Conservation (phyloP, 805 yeast species). For the Scheffersomyces coipomensis region DNA sequence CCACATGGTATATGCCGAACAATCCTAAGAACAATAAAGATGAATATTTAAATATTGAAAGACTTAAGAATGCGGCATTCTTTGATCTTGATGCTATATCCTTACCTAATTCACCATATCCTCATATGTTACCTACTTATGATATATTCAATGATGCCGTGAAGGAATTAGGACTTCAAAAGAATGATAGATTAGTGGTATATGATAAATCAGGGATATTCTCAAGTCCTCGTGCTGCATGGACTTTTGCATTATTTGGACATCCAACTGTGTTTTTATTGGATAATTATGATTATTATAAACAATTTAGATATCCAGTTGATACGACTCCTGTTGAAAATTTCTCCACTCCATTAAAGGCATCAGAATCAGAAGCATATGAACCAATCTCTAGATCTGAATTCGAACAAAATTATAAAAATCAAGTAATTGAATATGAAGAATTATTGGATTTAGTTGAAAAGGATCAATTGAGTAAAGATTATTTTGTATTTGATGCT, state of each 20-base stretch:
- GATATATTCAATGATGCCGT: conserved; percentile 54
- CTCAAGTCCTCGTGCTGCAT: conserved; percentile 87
- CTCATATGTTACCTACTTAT: conserved; percentile 85
- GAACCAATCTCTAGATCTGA: conserved; percentile 20
- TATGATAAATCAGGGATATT: conserved; percentile 86
- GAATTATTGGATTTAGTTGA: conserved; percentile 61
- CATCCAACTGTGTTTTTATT: conserved; percentile 68
- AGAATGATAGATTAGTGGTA: conserved; percentile 63
- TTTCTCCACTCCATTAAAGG: conserved; percentile 13
- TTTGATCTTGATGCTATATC: conserved; percentile 76
- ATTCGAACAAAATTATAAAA: conserved; percentile 29
- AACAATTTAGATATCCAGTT: conserved; percentile 42
- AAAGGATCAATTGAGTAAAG: conserved; percentile 37
- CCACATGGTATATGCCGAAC: conserved; percentile 92
- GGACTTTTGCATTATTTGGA: conserved; percentile 83
- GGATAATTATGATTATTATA: conserved; percentile 63
- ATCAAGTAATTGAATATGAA: conserved; percentile 65
- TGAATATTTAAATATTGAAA: conserved; percentile 52
- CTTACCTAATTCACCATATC: conserved; percentile 61
- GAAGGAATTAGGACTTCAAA: conserved; percentile 53
- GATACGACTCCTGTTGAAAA: conserved; percentile 32
- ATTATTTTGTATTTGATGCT: conserved; percentile 73
- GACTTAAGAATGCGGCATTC: conserved; percentile 67
- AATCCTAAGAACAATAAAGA: conserved; percentile 55
- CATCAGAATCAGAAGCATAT: conserved; percentile 7